Base-by-base conservation (phyloP, 345 rosid genomes). In the Eucalyptus globulus region DNA sequence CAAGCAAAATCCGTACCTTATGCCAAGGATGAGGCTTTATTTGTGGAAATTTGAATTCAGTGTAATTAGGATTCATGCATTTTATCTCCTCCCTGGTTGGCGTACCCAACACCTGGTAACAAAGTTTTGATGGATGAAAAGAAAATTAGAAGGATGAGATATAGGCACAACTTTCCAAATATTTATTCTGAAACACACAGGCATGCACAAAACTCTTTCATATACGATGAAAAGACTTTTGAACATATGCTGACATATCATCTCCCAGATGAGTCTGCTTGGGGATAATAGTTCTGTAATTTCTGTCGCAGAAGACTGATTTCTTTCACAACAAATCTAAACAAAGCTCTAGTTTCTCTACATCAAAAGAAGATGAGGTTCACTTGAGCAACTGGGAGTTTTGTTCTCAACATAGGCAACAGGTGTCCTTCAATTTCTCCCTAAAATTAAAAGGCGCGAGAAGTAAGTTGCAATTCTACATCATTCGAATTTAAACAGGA, bases 11-110 rank as follows among this genome's bases (percentile, higher is more conserved):
- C 19, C 56, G 86, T 91, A 95, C 99, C 95, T 97, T 97, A 91
- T 97, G 99, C 99, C 99, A 97, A 53, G 99, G 99, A 90, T 97
- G 99, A 88, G 98, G 96, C 91, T 97, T 97, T 91, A 97, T 97
- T 92, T 97, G 99, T 16, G 99, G 98, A 88, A 97, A 97, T 91
- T 97, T 97, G 90, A 97, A 97, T 90, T 97, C 98, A 0, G 99
- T 97, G 89, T 97, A 97, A 91, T 95, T 97, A 49, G 99, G 98
- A 91, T 97, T 97, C 99, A 97, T 97, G 95, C 99, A 97, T 92
- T 97, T 97, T 90, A 97, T 97, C 93, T 97, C 99, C 91, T 97
- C 99, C 88, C 98, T 92, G 69, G 99, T 97, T 87, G 99, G 99
- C 65, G 99, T 97, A 87, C 99, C 99, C 92, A 97, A 91, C 89